Percentiles rank a stretch among this genome's conserved stretches.
These are phyloP conservation scores for Metschnikowia rubicola DNA, from an alignment of 805 yeast species.

Conservation along the genomic window DNA sequence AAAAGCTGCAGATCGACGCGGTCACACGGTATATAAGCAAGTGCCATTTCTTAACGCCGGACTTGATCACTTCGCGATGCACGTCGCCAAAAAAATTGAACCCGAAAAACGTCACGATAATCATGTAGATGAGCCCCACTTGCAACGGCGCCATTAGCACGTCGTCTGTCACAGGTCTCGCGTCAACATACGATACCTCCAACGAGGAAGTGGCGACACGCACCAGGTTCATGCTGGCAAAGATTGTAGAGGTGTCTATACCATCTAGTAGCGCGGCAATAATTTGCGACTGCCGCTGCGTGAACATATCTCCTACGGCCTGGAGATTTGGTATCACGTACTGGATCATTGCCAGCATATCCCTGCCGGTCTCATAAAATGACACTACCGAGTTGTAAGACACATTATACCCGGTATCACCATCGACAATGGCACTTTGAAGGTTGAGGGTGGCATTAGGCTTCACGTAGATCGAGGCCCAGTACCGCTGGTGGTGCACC, in stretches of 20 bases:
- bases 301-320: conserved; percentile 32
- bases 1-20: conserved; percentile 49
- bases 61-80: conserved; percentile 47
- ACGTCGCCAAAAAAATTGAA: conserved; percentile 56
- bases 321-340: conserved; percentile 42
- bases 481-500: conserved; percentile 54
- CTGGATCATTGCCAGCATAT: conserved; percentile 45
- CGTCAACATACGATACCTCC: conserved; percentile 38
- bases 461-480: conserved; percentile 59
- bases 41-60: conserved; percentile 39
- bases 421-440: conserved; percentile 37
- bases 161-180: conserved; percentile 47
- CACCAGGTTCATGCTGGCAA: conserved; percentile 14
- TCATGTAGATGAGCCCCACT: conserved; percentile 69
- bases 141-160: conserved; percentile 65
- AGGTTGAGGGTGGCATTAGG: conserved; percentile 44
- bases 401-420: conserved; percentile 29
- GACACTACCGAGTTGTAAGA: conserved; percentile 32
- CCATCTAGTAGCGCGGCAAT: conserved; percentile 15
- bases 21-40: conserved; percentile 52
- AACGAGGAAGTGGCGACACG: conserved; percentile 31
- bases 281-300: conserved; percentile 23
- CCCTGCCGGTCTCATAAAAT: conserved; percentile 63
- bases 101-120: conserved; percentile 71
- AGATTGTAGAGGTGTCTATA: conserved; percentile 14